These are phyloP conservation scores for Psilocybe cyanescens DNA, from an alignment of 768 basidiomycete species.

Conservation along the genomic window DNA sequence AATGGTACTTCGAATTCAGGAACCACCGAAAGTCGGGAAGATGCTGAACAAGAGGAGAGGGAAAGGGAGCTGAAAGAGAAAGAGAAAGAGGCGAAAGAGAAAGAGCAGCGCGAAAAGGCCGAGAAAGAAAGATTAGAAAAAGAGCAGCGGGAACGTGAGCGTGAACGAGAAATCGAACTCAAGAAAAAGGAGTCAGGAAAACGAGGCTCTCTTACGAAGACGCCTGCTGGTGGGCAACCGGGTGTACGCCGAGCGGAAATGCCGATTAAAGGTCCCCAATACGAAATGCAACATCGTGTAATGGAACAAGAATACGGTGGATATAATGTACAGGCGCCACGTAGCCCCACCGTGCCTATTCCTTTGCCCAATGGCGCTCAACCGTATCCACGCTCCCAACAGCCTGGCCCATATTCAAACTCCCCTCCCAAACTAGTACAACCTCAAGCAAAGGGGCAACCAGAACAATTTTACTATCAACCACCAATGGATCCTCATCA, in stretches of 20 bases:
- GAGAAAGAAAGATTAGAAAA: slow-evolving; percentile 44
- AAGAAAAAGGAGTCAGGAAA: slow-evolving; percentile 59
- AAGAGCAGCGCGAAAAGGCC: slow-evolving; percentile 45
- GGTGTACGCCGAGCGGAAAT: slow-evolving; percentile 78
- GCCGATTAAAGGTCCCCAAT: slow-evolving; percentile 87
- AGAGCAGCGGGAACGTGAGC: slow-evolving; percentile 49
- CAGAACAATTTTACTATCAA: slow-evolving; percentile 43
- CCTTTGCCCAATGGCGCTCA: slow-evolving; percentile 24
- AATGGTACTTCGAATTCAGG: slow-evolving; percentile 29
- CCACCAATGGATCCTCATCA: slow-evolving; percentile 29
- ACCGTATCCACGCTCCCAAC: slow-evolving; percentile 30
- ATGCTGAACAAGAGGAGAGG: slow-evolving; percentile 39
- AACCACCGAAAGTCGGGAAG: slow-evolving; percentile 33
- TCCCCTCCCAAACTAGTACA: slow-evolving; percentile 24
- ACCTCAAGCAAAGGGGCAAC: slow-evolving; percentile 25
- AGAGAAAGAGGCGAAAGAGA: slow-evolving; percentile 43
- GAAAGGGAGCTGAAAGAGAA: slow-evolving; percentile 34
- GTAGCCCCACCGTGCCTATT: slow-evolving; percentile 26
- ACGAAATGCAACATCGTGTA: slow-evolving; percentile 91
- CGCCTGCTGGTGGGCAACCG: slow-evolving; percentile 47
- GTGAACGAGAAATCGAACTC: slow-evolving; percentile 55
- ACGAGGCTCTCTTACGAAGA: slow-evolving; percentile 71
- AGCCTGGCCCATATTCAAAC: slow-evolving; percentile 28
- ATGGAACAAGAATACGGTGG: slow-evolving; percentile 88
- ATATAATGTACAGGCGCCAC: slow-evolving; percentile 41